Conservation (phyloP, 371 early-diverging fungal genomes). For the Mortierella sp. region DNA sequence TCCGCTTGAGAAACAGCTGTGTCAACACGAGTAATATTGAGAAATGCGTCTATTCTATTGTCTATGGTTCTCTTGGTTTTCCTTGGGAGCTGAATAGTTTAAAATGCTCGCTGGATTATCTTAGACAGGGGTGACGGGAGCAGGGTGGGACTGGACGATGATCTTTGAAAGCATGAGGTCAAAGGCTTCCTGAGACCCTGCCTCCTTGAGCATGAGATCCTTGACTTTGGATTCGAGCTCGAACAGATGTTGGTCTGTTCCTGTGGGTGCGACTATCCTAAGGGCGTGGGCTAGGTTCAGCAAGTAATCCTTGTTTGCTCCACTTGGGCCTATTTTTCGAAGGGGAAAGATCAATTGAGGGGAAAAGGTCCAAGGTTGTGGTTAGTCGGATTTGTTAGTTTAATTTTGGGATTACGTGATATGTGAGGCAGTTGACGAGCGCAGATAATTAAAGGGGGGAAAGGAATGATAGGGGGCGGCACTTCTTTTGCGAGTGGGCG, state of each 20-base stretch:
- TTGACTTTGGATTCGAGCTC: slow-evolving; percentile 72
- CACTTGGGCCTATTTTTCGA: slow-evolving; percentile 73
- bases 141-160: slow-evolving; percentile 42
- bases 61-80: neutral
- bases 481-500: neutral
- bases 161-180: slow-evolving; percentile 36
- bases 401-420: neutral
- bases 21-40: too few species aligned
- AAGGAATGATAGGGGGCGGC: too few species aligned
- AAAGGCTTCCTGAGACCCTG: slow-evolving; percentile 46
- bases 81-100: too few species aligned
- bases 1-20: too few species aligned
- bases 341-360: neutral
- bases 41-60: neutral
- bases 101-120: too few species aligned
- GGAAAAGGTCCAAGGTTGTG: neutral
- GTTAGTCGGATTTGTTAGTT: neutral
- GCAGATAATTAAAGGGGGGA: neutral
- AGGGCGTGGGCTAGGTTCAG: slow-evolving; percentile 77
- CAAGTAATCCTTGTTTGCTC: slow-evolving; percentile 84
- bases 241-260: slow-evolving; percentile 73
- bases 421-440: neutral
- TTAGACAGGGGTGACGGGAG: slow-evolving; percentile 22
- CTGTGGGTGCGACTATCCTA: slow-evolving; percentile 70
- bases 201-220: slow-evolving; percentile 52